Percentiles rank a stretch among this genome's conserved stretches.
These are phyloP conservation scores for Chaetomium globosum DNA, from an alignment of 2,329 filamentous ascomycete genomes.

Conservation along the genomic window DNA sequence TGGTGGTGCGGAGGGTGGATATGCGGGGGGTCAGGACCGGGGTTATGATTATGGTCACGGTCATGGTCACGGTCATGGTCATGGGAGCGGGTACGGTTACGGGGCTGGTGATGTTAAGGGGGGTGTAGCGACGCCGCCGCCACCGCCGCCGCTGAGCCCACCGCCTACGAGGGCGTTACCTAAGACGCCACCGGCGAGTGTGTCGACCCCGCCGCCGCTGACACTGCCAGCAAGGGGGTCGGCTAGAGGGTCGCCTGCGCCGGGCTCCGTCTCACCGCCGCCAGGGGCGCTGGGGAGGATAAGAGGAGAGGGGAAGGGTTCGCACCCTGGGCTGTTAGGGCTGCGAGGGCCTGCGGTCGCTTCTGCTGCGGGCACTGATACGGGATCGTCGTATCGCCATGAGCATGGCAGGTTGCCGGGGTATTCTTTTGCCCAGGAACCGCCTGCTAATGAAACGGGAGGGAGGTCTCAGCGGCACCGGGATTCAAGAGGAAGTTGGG, in stretches of 20 bases:
- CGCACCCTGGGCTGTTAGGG: neutral
- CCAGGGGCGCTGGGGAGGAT: neutral
- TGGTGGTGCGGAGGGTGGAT: neutral
- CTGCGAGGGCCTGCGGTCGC: neutral
- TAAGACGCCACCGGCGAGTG: constrained; percentile 26
- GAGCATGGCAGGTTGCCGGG: neutral
- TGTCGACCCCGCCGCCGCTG: constrained; percentile 35
- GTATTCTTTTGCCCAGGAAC: neutral
- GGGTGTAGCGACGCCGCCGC: constrained; percentile 28
- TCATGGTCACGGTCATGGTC: neutral
- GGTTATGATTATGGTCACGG: neutral
- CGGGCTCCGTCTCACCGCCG: neutral
- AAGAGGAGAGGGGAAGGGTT: neutral
- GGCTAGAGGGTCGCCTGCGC: neutral
- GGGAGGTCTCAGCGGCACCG: neutral
- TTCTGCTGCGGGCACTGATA: neutral
- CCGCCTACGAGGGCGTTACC: constrained; percentile 52
- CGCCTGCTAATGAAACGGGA: neutral
- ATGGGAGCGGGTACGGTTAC: neutral
- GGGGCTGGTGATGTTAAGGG: neutral
- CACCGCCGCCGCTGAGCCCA: constrained; percentile 44
- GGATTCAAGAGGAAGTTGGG: constrained; percentile 28
- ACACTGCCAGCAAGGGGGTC: constrained; percentile 27
- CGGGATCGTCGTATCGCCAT: neutral
- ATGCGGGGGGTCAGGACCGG: neutral